phyloP scores from a whole-genome alignment of 345 rosid species.

The Gossypium thurberi region DNA sequence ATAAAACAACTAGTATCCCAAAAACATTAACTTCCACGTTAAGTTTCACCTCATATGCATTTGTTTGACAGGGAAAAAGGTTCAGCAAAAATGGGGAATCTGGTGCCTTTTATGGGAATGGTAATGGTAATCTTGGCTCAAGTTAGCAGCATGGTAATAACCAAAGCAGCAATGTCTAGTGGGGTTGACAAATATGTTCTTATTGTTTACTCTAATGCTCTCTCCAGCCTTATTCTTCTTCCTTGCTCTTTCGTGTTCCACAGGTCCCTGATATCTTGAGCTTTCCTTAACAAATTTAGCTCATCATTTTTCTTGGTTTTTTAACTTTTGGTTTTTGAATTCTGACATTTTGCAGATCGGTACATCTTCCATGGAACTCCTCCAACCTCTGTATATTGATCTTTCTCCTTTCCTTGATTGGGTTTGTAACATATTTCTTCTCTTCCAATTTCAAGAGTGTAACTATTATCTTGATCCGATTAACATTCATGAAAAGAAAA shows the following conservation, averaged over 20 bases:
- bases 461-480: neutral
- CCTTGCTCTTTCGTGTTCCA: slow-evolving; percentile 36
- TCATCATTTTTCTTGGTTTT: neutral
- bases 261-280: slow-evolving; percentile 18
- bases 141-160: slow-evolving; percentile 24
- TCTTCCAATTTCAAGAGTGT: neutral
- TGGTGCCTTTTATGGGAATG: slow-evolving; percentile 35
- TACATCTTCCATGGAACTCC: slow-evolving; percentile 20
- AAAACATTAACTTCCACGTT: neutral
- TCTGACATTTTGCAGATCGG: slow-evolving; percentile 21
- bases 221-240: slow-evolving; percentile 39
- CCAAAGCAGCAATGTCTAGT: slow-evolving; percentile 38
- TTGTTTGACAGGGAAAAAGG: neutral
- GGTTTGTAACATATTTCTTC: slow-evolving; percentile 24
- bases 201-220: slow-evolving; percentile 32
- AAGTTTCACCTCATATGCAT: neutral
- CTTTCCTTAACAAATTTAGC: neutral
- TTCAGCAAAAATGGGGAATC: neutral
- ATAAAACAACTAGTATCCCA: neutral
- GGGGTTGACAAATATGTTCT: slow-evolving; percentile 43
- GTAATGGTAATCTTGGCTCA: slow-evolving; percentile 29
- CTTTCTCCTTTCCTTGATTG: slow-evolving; percentile 33
- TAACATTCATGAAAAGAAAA: neutral
- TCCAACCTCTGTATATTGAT: slow-evolving; percentile 31
- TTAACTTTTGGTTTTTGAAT: neutral